These are phyloP conservation scores for Amborella trichopoda DNA, from an alignment of 164 flowering plant species.

Conservation along the genomic window DNA sequence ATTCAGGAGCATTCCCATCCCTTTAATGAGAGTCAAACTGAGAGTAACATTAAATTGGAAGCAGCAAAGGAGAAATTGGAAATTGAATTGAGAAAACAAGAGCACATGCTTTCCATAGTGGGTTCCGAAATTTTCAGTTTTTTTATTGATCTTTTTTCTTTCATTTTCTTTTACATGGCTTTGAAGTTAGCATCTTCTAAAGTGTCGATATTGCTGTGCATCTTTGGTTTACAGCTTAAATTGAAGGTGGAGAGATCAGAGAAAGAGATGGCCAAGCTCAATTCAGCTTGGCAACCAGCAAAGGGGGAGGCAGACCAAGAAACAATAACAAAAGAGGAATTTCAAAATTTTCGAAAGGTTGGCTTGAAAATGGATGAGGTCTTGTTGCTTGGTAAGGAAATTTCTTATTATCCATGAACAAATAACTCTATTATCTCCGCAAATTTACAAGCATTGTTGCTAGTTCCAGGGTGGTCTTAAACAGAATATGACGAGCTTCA, in stretches of 20 bases:
- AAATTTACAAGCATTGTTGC: no score
- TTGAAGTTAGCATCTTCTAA: not conserved
- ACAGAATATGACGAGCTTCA: no score
- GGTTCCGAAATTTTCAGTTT: slow-evolving; percentile 10
- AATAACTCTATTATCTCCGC: no score
- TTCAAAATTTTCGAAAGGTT: slow-evolving; percentile 45
- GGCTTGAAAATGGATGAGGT: slow-evolving; percentile 45
- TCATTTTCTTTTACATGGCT: not conserved
- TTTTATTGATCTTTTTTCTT: not conserved
- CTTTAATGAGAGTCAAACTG: slow-evolving; percentile 10
- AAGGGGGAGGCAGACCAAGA: slow-evolving; percentile 49
- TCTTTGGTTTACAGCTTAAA: slow-evolving; percentile 47
- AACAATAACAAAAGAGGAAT: slow-evolving; percentile 72
- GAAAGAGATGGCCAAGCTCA: slow-evolving; percentile 33
- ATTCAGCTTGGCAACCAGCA: slow-evolving; percentile 39
- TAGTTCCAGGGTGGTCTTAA: no score
- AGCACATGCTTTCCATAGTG: slow-evolving; percentile 56
- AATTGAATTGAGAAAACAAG: slow-evolving; percentile 53
- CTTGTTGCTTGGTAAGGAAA: slow-evolving; percentile 68
- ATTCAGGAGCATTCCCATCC: slow-evolving; percentile 24
- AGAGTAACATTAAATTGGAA: slow-evolving; percentile 25
- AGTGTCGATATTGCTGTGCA: not conserved
- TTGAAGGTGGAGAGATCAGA: slow-evolving; percentile 58
- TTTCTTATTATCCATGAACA: not conserved
- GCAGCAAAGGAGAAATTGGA: slow-evolving; percentile 51